Evolutionary conservation across 1,284 basidiomycete genomes (phyloP).

Genomic region (Fistulina hepatica): DNA sequence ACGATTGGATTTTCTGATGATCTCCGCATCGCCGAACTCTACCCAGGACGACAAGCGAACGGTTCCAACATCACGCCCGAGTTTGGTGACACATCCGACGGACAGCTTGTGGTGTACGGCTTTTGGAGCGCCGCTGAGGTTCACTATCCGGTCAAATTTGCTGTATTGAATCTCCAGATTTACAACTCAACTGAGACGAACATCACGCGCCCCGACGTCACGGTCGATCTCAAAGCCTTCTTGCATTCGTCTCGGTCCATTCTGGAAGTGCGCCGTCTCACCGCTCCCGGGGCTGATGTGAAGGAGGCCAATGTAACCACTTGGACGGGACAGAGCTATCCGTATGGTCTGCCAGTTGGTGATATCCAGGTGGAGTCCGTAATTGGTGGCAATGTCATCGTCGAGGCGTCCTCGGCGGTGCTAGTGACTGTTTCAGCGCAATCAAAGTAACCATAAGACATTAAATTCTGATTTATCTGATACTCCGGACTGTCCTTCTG

Average conservation of each 20-base stretch:
- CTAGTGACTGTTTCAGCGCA: too few species aligned
- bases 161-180: constrained; percentile 36
- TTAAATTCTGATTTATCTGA: too few species aligned
- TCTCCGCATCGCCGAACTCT: constrained; percentile 35
- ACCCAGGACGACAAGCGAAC: constrained; percentile 37
- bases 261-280: constrained; percentile 28
- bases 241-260: constrained; percentile 17
- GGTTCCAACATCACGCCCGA: constrained; percentile 40
- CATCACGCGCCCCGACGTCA: constrained; percentile 25
- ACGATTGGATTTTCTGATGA: constrained; percentile 31
- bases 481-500: too few species aligned
- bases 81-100: constrained; percentile 33
- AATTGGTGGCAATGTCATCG: constrained; percentile 22
- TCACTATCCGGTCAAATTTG: constrained; percentile 32
- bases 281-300: constrained; percentile 36
- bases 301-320: constrained; percentile 31
- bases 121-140: constrained; percentile 32
- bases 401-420: constrained; percentile 35
- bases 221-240: constrained; percentile 34
- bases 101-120: constrained; percentile 38
- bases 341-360: constrained; percentile 29
- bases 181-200: constrained; percentile 33
- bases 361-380: constrained; percentile 28
- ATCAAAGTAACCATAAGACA: too few species aligned
- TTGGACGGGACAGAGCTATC: constrained; percentile 40